Evolutionary conservation across 1,284 basidiomycete species (phyloP), one percentile per base, ranked within the genome.

Genomic region (Stygiomarasmius scandens): DNA sequence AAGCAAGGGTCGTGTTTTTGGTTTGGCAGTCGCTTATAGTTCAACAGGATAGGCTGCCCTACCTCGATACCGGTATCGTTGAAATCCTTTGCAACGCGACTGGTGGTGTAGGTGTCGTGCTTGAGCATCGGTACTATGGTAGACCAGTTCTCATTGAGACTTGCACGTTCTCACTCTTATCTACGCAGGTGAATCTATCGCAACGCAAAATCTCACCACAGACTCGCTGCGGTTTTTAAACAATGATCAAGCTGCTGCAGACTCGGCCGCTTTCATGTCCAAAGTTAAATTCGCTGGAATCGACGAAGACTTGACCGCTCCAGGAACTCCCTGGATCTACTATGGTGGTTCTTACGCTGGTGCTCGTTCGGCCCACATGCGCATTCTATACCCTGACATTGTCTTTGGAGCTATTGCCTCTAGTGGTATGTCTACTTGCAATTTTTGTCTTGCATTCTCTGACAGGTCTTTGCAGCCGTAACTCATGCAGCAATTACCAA

Each of bases 401-500:
- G 92, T 96, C 3, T 96, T 84, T 72, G 96, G 95, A 19, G 90
- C 93, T 0, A 96, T 98, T 61, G 94, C 95, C 1, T 93, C 90
- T 8, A 93, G 91, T 62, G 92, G 92, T 87, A 62, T 2, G 82
- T 74, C 22, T 66, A 63, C 24, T 50, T 29, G 23, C 49, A 24
- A 20, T 57, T 52, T 22, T 24, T 53, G 27, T 38, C 6, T 55
- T 41, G 20, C 27, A 23, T 19, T 12, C 5, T 20, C 25, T 48
- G 36, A 51, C 8, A 8, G 32, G 23, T 12, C 59, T 27, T 46
- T 36, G 32, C 48, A 89, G 87, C 76, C 38, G 89, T 92, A 14
- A 91, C 88, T 1, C 89, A 92, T 66, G 90, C 93, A 2, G 73
- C 83, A 12, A 71, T 90, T 19, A 75, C 81, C 57, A 89, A 89